These are phyloP conservation scores for Balansia obtecta DNA, from an alignment of 2,329 filamentous ascomycete genomes.

Conservation along the genomic window DNA sequence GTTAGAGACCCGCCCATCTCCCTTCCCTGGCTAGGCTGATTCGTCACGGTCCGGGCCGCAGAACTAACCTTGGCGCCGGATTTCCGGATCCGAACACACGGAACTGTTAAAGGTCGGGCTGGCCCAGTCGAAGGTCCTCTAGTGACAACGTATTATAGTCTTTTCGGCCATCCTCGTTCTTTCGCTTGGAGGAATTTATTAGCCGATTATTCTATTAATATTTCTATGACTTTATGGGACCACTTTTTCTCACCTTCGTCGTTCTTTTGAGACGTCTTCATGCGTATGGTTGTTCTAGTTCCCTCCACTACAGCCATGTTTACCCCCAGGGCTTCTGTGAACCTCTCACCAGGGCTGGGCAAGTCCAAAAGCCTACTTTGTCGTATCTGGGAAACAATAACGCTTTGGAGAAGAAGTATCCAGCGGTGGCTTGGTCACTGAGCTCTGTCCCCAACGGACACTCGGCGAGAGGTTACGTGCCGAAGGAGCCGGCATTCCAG, in stretches of 20 bases:
- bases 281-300: not conserved
- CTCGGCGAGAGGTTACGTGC: constrained; percentile 61
- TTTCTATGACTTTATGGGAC: not conserved
- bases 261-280: not conserved
- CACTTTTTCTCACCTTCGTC: not conserved
- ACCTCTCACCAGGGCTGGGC: constrained; percentile 35
- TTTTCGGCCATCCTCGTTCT: not conserved
- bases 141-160: not conserved
- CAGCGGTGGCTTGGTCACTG: constrained; percentile 59
- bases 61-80: not conserved
- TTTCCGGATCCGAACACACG: not conserved
- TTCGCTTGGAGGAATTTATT: not conserved
- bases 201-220: not conserved
- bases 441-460: constrained; percentile 66
- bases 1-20: no score
- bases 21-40: no score
- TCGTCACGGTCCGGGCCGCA: not conserved
- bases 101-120: not conserved
- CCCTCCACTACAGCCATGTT: not conserved
- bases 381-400: constrained; percentile 73
- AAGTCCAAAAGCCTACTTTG: constrained; percentile 59
- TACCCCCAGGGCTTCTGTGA: not conserved
- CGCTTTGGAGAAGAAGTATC: constrained; percentile 59
- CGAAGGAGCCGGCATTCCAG: constrained; percentile 64
- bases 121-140: not conserved